These are phyloP conservation scores for Kazachstania psychrophila DNA, from an alignment of 805 yeast genomes.

Conservation along the genomic window DNA sequence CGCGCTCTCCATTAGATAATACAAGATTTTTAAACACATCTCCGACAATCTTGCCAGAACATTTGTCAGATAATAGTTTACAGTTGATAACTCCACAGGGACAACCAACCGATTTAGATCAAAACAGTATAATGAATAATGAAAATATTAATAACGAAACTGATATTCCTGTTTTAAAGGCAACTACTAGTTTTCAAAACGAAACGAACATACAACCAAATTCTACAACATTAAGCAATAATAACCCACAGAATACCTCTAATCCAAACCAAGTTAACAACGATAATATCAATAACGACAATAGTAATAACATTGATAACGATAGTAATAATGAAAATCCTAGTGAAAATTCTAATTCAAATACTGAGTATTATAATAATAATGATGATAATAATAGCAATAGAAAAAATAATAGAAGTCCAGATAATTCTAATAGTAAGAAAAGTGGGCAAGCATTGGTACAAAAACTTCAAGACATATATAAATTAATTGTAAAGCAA, in stretches of 20 bases:
- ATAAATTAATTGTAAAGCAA: constrained; percentile 55
- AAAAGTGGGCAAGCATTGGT: constrained; percentile 44
- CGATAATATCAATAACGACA: constrained; percentile 1
- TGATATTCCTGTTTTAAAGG: background rate
- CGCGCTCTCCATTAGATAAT: constrained; percentile 1
- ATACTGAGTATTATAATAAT: constrained; percentile 4
- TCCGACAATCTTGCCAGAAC: constrained; percentile 1
- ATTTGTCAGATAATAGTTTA: too few species aligned
- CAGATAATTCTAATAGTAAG: constrained; percentile 18
- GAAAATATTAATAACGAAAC: too few species aligned
- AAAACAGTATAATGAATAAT: too few species aligned
- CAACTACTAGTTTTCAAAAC: background rate
- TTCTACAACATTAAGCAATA: background rate
- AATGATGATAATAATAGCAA: constrained; percentile 11
- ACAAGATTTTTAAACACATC: background rate
- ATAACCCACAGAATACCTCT: background rate
- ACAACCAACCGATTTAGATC: background rate
- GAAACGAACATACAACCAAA: background rate
- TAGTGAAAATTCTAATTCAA: too few species aligned
- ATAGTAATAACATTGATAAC: constrained; percentile 5
- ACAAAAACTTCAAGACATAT: constrained; percentile 63
- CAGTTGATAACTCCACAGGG: background rate
- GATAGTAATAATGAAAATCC: constrained; percentile 3
- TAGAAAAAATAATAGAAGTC: constrained; percentile 10
- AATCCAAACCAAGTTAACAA: constrained; percentile 2